Evolutionary conservation across 768 basidiomycete genomes (phyloP), one percentile per base, ranked within the genome.

Genomic region (Candolleomyces efflorescens): DNA sequence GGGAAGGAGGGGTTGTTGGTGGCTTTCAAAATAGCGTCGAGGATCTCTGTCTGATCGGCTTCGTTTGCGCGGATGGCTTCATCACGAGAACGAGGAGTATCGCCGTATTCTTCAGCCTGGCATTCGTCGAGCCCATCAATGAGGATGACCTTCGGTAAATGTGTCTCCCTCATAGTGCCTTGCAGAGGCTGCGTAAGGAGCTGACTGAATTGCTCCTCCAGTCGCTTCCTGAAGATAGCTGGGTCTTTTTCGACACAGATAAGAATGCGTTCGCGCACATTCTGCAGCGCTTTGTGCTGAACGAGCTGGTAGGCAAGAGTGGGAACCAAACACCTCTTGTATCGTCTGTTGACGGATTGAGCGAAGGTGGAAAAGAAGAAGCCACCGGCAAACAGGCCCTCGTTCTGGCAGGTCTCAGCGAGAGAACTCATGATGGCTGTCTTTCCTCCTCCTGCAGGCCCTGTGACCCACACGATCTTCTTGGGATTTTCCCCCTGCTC

Each of bases 121-220:
- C 60, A 60, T 27, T 58, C 60, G 32, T 60, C 60, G 3, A 60
- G 32, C 9, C 60, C 60, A 46, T 60, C 60, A 22, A 58, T 58
- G 11, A 60, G 27, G 38, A 53, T 39, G 36, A 36, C 36, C 15
- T 38, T 53, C 13, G 52, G 52, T 18, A n/a, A 38, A 11, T 24
- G 13, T n/a, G 5, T 12, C 13, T 32, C 13, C 13, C 15, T 36
- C n/a, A n/a, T 26, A 17, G 26, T 36, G 9, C 17, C 38, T 17
- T 17, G 9, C 38, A 39, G 9, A 9, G 38, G 38, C 38, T 39
- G 9, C 38, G 39, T 13, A 27, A 53, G 4, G 52, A 53, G 52
- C n/a, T 4, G 15, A 4, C 11, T n/a, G 10, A 53, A 6, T 36
- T 53, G 52, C 4, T n/a, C 26, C 5, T 36, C 17, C 7, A 39